phyloP scores from a whole-genome alignment of 2,329 filamentous ascomycete species.

The Hypomyces rosellus region DNA sequence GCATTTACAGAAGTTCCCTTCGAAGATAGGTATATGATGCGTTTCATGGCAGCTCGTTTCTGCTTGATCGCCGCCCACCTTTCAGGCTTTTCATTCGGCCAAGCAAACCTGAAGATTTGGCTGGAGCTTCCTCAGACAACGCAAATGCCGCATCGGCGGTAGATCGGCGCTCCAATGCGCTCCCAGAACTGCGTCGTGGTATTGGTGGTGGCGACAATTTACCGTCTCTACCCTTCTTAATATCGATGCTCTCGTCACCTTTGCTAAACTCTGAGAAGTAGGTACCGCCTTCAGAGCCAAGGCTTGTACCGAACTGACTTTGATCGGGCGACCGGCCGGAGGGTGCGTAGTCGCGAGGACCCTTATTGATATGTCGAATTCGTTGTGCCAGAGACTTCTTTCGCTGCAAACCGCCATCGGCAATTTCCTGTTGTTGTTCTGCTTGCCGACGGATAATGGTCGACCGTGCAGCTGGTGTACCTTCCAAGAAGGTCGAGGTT shows the following conservation, averaged over 20 bases:
- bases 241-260: constrained; percentile 45
- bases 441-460: constrained; percentile 71
- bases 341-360: constrained; percentile 54
- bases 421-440: constrained; percentile 56
- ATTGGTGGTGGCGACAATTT: constrained; percentile 43
- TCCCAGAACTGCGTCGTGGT: constrained; percentile 30
- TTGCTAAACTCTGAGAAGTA: constrained; percentile 75
- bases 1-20: background rate
- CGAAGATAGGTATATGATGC: background rate
- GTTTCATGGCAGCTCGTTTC: constrained; percentile 24
- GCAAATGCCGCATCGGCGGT: constrained; percentile 50
- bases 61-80: constrained; percentile 47
- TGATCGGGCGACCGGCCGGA: constrained; percentile 38
- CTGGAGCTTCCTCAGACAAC: constrained; percentile 35
- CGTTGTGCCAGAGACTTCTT: constrained; percentile 95
- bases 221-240: constrained; percentile 30
- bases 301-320: constrained; percentile 24
- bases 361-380: constrained; percentile 75
- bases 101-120: constrained; percentile 57
- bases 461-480: constrained; percentile 75
- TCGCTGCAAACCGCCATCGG: constrained; percentile 60
- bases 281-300: constrained; percentile 52
- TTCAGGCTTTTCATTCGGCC: constrained; percentile 79
- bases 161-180: constrained; percentile 55
- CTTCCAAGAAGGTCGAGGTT: constrained; percentile 92